These are phyloP conservation scores for Lentinula aciculospora DNA, from an alignment of 768 basidiomycete genomes.

Conservation along the genomic window DNA sequence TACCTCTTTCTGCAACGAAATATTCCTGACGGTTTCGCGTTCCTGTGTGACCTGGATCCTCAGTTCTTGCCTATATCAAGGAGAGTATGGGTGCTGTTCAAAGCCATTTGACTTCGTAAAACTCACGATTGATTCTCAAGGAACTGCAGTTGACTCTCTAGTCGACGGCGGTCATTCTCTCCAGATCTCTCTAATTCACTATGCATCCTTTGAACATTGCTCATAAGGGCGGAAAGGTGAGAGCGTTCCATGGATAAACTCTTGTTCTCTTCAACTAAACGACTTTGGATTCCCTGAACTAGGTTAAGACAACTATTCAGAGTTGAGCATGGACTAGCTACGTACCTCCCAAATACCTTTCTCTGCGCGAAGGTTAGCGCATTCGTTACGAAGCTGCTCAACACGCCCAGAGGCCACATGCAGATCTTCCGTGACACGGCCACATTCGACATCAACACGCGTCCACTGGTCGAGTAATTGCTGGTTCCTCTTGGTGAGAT, in stretches of 20 bases:
- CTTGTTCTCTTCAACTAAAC: constrained; percentile 84
- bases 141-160: constrained; percentile 76
- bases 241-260: constrained; percentile 75
- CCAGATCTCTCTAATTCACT: constrained; percentile 80
- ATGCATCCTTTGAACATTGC: constrained; percentile 87
- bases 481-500: constrained; percentile 61
- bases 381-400: constrained; percentile 81
- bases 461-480: constrained; percentile 71
- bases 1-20: constrained; percentile 76
- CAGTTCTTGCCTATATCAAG: constrained; percentile 58
- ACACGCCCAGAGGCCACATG: constrained; percentile 50
- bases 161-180: constrained; percentile 73
- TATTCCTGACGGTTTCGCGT: constrained; percentile 65
- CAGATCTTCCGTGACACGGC: constrained; percentile 63
- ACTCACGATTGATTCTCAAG: constrained; percentile 75
- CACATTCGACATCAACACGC: constrained; percentile 69
- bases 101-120: not conserved
- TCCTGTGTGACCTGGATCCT: constrained; percentile 66
- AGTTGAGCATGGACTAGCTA: not conserved
- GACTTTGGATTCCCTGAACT: constrained; percentile 64
- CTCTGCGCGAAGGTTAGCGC: constrained; percentile 85
- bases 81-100: not conserved
- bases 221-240: constrained; percentile 81
- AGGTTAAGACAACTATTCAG: constrained; percentile 9
- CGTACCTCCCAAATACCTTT: constrained; percentile 89